A percentile compares a stretch with the other conserved stretches of the same genome.
Conservation (phyloP, 768 basidiomycete species). For the Suillus lakei region DNA sequence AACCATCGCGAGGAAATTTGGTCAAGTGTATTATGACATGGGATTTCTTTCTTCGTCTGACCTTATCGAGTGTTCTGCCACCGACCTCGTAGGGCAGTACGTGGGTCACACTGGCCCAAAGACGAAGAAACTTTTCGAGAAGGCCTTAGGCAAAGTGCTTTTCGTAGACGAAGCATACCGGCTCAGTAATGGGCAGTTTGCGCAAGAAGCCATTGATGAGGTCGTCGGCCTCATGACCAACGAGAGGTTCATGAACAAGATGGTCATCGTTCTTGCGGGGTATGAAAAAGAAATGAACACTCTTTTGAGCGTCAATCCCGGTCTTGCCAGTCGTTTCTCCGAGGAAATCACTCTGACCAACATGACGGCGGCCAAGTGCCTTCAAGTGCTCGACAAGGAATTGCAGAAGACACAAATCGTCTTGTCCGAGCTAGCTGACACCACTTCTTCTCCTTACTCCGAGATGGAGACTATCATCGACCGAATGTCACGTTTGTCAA, state of each 20-base stretch:
- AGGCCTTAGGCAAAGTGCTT: constrained; percentile 67
- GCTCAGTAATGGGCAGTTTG: constrained; percentile 62
- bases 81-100: constrained; percentile 71
- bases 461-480: constrained; percentile 45
- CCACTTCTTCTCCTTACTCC: constrained; percentile 30
- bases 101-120: constrained; percentile 78
- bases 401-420: constrained; percentile 49
- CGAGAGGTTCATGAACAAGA: constrained; percentile 57
- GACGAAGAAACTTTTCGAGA: constrained; percentile 60
- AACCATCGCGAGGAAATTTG: constrained; percentile 64
- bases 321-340: constrained; percentile 71
- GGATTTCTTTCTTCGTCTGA: constrained; percentile 53
- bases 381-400: constrained; percentile 52
- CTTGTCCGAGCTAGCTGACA: constrained; percentile 42
- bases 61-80: constrained; percentile 72
- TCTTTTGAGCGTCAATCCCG: constrained; percentile 61
- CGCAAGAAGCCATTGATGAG: constrained; percentile 76
- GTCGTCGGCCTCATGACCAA: constrained; percentile 67
- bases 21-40: constrained; percentile 68
- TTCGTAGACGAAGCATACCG: constrained; percentile 79
- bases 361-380: constrained; percentile 52
- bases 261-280: constrained; percentile 72
- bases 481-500: constrained; percentile 47
- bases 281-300: constrained; percentile 71
- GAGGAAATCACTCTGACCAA: constrained; percentile 60